Evolutionary conservation across 352 stramenopile species (phyloP).

Genomic region (Phytopythium montanum): DNA sequence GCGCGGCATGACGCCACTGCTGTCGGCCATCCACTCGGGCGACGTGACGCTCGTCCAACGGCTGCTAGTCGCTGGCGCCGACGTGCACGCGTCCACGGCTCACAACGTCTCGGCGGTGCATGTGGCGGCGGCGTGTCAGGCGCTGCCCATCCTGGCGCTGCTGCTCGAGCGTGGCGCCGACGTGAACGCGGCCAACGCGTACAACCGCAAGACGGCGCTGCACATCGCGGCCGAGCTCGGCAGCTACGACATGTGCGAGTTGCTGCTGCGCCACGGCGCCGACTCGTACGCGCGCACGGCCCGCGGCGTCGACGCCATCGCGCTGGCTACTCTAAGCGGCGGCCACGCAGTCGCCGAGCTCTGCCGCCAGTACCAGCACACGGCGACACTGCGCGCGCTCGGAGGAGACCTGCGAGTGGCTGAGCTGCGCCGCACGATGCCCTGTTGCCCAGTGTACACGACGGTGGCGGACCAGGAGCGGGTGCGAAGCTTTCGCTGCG

Average conservation of each 20-base stretch:
- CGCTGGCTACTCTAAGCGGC: conserved; percentile 23
- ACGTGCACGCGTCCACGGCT: conserved; percentile 44
- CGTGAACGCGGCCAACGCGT: conserved; percentile 43
- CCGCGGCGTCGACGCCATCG: conserved; percentile 21
- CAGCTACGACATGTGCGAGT: conserved; percentile 41
- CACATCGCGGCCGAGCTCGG: conserved; percentile 51
- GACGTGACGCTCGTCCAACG: conserved; percentile 38
- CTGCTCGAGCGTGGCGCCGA: conserved; percentile 43
- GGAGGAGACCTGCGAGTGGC: conserved; percentile 14
- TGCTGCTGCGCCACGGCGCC: conserved; percentile 35
- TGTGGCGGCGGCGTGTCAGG: conserved; percentile 43
- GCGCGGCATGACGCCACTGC: conserved; percentile 43
- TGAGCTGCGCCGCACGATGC: conserved; percentile 13
- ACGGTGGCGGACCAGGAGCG: not conserved
- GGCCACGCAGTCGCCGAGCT: conserved; percentile 27
- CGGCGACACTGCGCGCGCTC: not conserved
- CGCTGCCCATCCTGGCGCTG: conserved; percentile 30
- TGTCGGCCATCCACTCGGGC: conserved; percentile 44
- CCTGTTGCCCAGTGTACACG: conserved; percentile 8
- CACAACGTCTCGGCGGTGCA: conserved; percentile 46
- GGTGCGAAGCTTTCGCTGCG: not conserved
- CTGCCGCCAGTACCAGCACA: conserved; percentile 15
- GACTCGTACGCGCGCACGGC: conserved; percentile 24
- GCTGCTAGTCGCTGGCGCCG: conserved; percentile 41
- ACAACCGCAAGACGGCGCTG: conserved; percentile 53